Conservation (phyloP, 192 early-diverging fungal genomes). For the Pilaira anomala region DNA sequence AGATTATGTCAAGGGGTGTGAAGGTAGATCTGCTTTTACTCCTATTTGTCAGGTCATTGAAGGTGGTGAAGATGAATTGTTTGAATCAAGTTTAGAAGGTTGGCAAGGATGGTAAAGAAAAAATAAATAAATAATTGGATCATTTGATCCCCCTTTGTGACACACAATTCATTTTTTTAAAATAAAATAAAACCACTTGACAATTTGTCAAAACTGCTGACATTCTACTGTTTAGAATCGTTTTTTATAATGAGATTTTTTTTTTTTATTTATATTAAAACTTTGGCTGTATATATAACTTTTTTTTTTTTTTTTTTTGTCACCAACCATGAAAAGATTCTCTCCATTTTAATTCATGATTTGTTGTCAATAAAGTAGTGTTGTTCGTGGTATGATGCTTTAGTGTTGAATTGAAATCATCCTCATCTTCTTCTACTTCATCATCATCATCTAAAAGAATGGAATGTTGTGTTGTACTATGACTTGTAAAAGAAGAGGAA, state of each 20-base stretch:
- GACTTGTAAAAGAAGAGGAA: constrained; percentile 4
- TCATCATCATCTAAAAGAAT: background rate
- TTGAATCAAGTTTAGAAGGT: constrained; percentile 42
- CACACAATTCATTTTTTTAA: too few relatives aligned
- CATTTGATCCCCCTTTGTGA: too few relatives aligned
- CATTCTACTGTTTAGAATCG: too few relatives aligned
- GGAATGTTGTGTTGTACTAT: too few relatives aligned
- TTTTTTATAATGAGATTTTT: too few relatives aligned
- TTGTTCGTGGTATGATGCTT: background rate
- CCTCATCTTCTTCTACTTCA: too few relatives aligned
- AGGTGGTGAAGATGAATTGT: constrained; percentile 62
- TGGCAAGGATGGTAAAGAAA: constrained; percentile 38
- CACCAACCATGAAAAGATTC: constrained; percentile 15
- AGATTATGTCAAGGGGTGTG: constrained; percentile 24
- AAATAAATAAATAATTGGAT: too few relatives aligned
- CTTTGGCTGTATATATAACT: too few relatives aligned
- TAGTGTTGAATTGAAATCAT: background rate
- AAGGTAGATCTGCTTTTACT: constrained; percentile 1
- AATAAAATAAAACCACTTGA: too few relatives aligned
- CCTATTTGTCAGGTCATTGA: constrained; percentile 38
- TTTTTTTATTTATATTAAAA: too few relatives aligned
- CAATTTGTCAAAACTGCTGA: too few relatives aligned
- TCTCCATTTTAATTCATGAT: constrained; percentile 3
- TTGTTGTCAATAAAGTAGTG: too few relatives aligned
- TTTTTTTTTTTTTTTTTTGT: constrained; percentile 13